These are phyloP conservation scores for Myriosclerotinia scirpicola DNA, from an alignment of 2,329 filamentous ascomycete species.

Conservation along the genomic window DNA sequence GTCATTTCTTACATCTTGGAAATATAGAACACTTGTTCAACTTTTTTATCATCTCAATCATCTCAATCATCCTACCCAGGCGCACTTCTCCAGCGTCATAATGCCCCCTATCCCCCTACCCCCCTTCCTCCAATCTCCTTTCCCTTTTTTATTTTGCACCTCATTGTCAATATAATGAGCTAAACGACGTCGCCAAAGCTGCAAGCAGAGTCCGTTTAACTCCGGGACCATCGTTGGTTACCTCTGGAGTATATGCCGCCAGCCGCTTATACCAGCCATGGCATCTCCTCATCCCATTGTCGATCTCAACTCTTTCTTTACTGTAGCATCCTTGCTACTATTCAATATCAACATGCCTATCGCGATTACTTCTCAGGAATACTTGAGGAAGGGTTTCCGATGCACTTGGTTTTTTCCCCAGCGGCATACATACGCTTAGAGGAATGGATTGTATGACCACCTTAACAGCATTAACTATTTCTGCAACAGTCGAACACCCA, in stretches of 20 bases:
- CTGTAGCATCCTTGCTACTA: not conserved
- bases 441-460: no score
- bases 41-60: not conserved
- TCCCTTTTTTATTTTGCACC: no score
- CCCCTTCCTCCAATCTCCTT: not conserved
- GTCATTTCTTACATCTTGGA: not conserved
- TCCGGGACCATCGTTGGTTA: not conserved
- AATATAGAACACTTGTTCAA: not conserved
- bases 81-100: no score
- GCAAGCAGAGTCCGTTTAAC: not conserved
- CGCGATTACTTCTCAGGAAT: not conserved
- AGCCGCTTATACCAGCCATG: not conserved
- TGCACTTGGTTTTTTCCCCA: not conserved
- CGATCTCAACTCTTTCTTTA: not conserved
- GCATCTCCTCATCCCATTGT: not conserved
- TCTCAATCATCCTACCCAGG: not conserved
- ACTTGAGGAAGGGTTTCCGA: not conserved
- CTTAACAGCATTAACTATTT: not conserved
- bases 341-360: not conserved
- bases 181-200: not conserved
- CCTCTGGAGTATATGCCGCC: not conserved
- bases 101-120: no score
- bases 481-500: not conserved
- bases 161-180: not conserved
- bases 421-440: no score